Conservation (phyloP, 2,329 filamentous ascomycete species). For the Sarocladium kiliense region DNA sequence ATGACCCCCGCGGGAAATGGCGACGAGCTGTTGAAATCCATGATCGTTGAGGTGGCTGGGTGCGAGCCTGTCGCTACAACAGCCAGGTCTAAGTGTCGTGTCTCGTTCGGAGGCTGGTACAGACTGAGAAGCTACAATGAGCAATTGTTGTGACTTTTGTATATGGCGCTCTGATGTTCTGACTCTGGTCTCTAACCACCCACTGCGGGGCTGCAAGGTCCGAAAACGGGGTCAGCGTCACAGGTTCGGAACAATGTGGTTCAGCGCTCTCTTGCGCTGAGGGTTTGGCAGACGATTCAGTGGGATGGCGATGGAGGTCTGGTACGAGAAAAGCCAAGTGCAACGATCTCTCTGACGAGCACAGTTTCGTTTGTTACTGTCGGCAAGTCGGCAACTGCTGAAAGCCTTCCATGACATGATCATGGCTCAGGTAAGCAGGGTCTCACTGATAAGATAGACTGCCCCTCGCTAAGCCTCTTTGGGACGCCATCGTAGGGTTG, state of each 20-base stretch:
- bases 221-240: constrained; percentile 2
- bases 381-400: neutral
- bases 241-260: neutral
- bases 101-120: neutral
- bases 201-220: constrained; percentile 7
- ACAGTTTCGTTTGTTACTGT: neutral
- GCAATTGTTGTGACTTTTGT: neutral
- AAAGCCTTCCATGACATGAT: neutral
- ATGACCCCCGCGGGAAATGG: constrained; percentile 71
- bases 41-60: constrained; percentile 20
- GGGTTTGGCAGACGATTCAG: neutral
- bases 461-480: constrained; percentile 3
- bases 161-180: constrained; percentile 1
- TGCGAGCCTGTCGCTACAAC: neutral
- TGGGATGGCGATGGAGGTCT: no score
- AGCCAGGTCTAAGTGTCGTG: no score
- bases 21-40: constrained; percentile 63
- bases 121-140: neutral
- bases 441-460: neutral
- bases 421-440: constrained; percentile 1
- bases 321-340: neutral
- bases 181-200: neutral
- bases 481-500: neutral
- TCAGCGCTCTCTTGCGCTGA: neutral
- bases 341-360: neutral